Evolutionary conservation across 164 flowering plant species (phyloP).

Genomic region (Vitis vinifera): ASM3070453v1 NC_081811.1:3591501-3592000

Average conservation of each 20-base stretch:
- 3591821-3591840: constrained; percentile 91
- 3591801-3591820: not conserved
- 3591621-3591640: constrained; percentile 70
- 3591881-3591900: constrained; percentile 97
- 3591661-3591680: constrained; percentile 95
- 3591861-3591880: constrained; percentile 90
- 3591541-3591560: no score
- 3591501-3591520: not conserved
- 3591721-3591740: constrained; percentile 27
- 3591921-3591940: constrained; percentile 74
- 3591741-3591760: no score
- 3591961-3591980: constrained; percentile 29
- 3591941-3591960: constrained; percentile 99
- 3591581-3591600: no score
- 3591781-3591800: no score
- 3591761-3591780: no score
- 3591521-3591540: not conserved
- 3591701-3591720: constrained; percentile 76
- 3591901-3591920: constrained; percentile 80
- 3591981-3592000: not conserved
- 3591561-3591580: no score
- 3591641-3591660: constrained; percentile 87
- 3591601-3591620: constrained; percentile 5
- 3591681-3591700: constrained; percentile 91
- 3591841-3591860: constrained; percentile 89